These are phyloP conservation scores for Seiridium unicorne DNA, from an alignment of 2,329 filamentous ascomycete genomes.

Conservation along the genomic window DNA sequence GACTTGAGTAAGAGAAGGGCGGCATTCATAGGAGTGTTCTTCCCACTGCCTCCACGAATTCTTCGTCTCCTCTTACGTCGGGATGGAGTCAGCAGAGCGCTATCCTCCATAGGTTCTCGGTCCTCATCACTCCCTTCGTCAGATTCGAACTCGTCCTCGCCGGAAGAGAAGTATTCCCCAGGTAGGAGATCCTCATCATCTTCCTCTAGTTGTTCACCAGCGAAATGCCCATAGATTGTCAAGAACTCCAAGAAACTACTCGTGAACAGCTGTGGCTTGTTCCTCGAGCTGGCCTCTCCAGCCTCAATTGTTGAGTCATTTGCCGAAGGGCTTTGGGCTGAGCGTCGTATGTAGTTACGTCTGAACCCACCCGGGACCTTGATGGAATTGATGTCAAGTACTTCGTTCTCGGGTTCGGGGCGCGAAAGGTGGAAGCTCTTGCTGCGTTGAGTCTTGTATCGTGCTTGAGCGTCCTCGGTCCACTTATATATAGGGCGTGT, in stretches of 20 bases:
- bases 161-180: slow-evolving; percentile 89
- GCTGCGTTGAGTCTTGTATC: slow-evolving; percentile 70
- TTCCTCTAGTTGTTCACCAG: slow-evolving; percentile 93
- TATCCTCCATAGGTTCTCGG: slow-evolving; percentile 82
- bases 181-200: slow-evolving; percentile 86
- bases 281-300: slow-evolving; percentile 32
- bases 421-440: slow-evolving; percentile 82
- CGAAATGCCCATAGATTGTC: slow-evolving; percentile 94
- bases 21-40: slow-evolving; percentile 75
- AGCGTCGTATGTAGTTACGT: slow-evolving; percentile 80
- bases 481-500: slow-evolving; percentile 95
- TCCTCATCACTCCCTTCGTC: slow-evolving; percentile 62
- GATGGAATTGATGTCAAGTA: slow-evolving; percentile 84
- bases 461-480: slow-evolving; percentile 82
- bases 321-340: slow-evolving; percentile 60
- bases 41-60: slow-evolving; percentile 69
- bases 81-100: slow-evolving; percentile 76
- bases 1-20: slow-evolving; percentile 89
- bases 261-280: slow-evolving; percentile 69
- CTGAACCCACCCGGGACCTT: slow-evolving; percentile 92
- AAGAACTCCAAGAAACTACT: slow-evolving; percentile 95
- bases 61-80: slow-evolving; percentile 74
- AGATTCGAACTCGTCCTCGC: slow-evolving; percentile 60
- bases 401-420: slow-evolving; percentile 75
- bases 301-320: slow-evolving; percentile 37